Percentiles rank a stretch among this genome's conserved stretches.
Conservation (phyloP, 768 basidiomycete species). For the Mycena belliarum region DNA sequence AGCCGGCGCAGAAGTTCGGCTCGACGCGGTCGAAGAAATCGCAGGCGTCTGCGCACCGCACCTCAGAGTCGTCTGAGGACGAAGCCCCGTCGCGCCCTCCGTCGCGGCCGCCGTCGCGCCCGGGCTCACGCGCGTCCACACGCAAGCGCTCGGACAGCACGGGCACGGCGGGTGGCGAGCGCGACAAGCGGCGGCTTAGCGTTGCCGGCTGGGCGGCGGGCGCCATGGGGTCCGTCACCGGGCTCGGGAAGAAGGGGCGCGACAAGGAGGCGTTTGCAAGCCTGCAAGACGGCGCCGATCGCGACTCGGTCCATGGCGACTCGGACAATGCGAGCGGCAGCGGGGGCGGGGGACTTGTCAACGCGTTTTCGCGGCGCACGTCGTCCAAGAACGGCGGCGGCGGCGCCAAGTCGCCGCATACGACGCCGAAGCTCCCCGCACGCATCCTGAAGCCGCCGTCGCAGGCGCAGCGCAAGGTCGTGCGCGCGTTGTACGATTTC, state of each 20-base stretch:
- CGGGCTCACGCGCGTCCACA: slow-evolving; percentile 54
- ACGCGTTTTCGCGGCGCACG: slow-evolving; percentile 24
- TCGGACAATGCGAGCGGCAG: slow-evolving; percentile 30
- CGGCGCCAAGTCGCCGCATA: slow-evolving; percentile 26
- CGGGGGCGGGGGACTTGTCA: slow-evolving; percentile 22
- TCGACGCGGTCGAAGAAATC: slow-evolving; percentile 34
- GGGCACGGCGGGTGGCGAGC: slow-evolving; percentile 37
- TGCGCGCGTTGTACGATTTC: slow-evolving; percentile 78
- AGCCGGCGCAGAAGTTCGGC: slow-evolving; percentile 27
- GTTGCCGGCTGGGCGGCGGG: slow-evolving; percentile 69
- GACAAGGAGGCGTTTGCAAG: slow-evolving; percentile 60
- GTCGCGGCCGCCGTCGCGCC: slow-evolving; percentile 59
- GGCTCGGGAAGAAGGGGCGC: slow-evolving; percentile 51
- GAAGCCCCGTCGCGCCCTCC: slow-evolving; percentile 23
- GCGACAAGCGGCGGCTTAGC: slow-evolving; percentile 43
- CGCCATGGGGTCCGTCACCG: slow-evolving; percentile 62
- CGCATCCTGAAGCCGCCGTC: slow-evolving; percentile 55
- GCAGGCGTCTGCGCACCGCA: slow-evolving; percentile 4
- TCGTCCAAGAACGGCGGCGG: slow-evolving; percentile 24
- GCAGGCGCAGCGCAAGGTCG: slow-evolving; percentile 51
- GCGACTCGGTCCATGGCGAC: slow-evolving; percentile 25
- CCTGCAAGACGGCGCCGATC: slow-evolving; percentile 49
- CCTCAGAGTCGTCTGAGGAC: slow-evolving; percentile 19
- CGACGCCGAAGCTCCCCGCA: slow-evolving; percentile 36
- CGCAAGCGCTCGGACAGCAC: slow-evolving; percentile 66